Evolutionary conservation across 805 yeast genomes (phyloP).

Genomic region (baker's yeast (Saccharomyces cerevisiae)): DNA sequence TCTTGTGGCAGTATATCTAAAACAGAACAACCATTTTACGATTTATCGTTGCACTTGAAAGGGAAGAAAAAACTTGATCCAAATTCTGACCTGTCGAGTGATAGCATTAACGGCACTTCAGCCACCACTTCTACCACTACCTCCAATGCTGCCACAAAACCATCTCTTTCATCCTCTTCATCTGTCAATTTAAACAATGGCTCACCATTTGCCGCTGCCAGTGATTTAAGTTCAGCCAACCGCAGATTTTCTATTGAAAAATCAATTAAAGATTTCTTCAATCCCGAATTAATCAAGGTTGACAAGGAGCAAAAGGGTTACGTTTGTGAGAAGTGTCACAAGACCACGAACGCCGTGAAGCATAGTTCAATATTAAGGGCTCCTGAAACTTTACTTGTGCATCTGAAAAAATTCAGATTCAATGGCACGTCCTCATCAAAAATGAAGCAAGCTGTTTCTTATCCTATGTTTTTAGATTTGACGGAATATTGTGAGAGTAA

Average conservation of each 20-base stretch:
- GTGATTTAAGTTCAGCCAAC: background rate
- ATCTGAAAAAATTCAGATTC: constrained; percentile 85
- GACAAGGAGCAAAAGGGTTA: constrained; percentile 74
- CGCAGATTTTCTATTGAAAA: constrained; percentile 57
- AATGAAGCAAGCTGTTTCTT: constrained; percentile 77
- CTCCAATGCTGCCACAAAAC: background rate
- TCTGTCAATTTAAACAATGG: background rate
- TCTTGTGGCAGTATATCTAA: constrained; percentile 74
- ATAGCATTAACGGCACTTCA: constrained; percentile 1
- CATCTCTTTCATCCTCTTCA: background rate
- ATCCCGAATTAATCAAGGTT: constrained; percentile 65
- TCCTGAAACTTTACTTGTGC: constrained; percentile 82
- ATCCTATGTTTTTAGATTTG: constrained; percentile 70
- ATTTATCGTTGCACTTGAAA: constrained; percentile 72
- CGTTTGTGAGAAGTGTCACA: constrained; percentile 78
- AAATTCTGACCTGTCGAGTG: constrained; percentile 8
- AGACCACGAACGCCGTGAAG: constrained; percentile 69
- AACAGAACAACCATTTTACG: constrained; percentile 91
- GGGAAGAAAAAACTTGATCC: constrained; percentile 38
- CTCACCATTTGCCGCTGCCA: background rate
- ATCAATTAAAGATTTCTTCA: constrained; percentile 74
- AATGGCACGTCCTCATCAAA: constrained; percentile 73
- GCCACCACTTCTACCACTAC: background rate
- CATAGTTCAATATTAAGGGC: constrained; percentile 65
- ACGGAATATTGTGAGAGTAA: constrained; percentile 44